phyloP scores from a whole-genome alignment of 352 stramenopile species.

The Aphanomyces stellatus region DNA sequence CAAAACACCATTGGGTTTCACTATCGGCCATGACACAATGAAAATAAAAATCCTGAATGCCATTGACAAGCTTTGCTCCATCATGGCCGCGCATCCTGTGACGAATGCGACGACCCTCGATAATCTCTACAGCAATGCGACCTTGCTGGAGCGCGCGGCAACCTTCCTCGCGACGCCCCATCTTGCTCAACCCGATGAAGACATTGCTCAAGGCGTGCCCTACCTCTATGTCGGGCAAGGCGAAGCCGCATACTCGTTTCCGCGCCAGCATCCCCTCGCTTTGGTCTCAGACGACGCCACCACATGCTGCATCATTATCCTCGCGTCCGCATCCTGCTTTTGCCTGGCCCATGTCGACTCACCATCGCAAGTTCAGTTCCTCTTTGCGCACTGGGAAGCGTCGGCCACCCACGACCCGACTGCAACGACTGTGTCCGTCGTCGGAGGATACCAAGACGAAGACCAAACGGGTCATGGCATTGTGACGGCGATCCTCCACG shows the following conservation, averaged over 20 bases:
- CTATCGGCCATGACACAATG: too few relatives aligned
- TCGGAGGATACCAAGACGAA: not conserved
- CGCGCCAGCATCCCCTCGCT: not conserved
- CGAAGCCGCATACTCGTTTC: constrained; percentile 6
- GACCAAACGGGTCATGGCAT: not conserved
- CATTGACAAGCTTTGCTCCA: too few relatives aligned
- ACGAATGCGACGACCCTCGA: not conserved
- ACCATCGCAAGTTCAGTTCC: not conserved
- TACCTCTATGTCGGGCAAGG: constrained; percentile 7
- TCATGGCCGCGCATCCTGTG: too few relatives aligned
- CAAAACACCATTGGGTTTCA: too few relatives aligned
- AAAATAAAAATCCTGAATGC: too few relatives aligned
- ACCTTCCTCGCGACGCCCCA: not conserved
- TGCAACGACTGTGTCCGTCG: not conserved
- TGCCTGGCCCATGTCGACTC: constrained; percentile 15
- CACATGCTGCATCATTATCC: constrained; percentile 4
- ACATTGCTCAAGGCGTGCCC: not conserved
- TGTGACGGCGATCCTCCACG: not conserved
- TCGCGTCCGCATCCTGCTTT: not conserved
- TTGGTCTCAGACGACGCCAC: constrained; percentile 10
- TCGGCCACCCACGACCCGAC: not conserved
- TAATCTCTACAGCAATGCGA: not conserved
- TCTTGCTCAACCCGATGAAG: not conserved
- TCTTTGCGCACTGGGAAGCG: not conserved
- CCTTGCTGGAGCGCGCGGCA: not conserved